Evolutionary conservation across 352 stramenopile species (phyloP).

Genomic region (Phytophthora fragariae): DNA sequence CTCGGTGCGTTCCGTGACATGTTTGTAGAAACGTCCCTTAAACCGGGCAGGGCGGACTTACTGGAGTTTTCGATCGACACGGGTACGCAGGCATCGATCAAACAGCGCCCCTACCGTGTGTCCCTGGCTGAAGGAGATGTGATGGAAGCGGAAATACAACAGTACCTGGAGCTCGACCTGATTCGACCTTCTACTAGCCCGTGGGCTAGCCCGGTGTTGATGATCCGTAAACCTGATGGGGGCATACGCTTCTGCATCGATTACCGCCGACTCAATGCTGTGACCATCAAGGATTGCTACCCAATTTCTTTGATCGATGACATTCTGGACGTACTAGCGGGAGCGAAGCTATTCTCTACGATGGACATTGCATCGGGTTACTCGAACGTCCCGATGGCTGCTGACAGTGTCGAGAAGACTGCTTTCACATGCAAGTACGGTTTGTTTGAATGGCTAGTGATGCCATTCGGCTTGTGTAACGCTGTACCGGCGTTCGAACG

Average conservation of each 20-base stretch:
- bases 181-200: no score
- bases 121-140: no score
- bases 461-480: neutral
- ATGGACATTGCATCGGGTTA: slow-evolving; percentile 5
- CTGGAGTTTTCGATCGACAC: no score
- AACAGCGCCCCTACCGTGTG: no score
- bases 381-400: slow-evolving; percentile 1
- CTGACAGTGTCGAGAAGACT: neutral
- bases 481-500: no score
- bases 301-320: slow-evolving; percentile 19
- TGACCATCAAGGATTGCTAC: slow-evolving; percentile 19
- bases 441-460: neutral
- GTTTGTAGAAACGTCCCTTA: neutral
- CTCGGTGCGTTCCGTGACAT: neutral
- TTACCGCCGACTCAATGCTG: slow-evolving; percentile 10
- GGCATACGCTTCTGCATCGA: slow-evolving; percentile 28
- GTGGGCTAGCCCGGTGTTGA: neutral
- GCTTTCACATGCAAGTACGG: slow-evolving; percentile 14
- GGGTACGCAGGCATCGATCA: no score
- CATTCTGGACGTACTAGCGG: slow-evolving; percentile 10
- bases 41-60: neutral
- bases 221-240: neutral
- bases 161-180: no score
- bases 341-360: slow-evolving; percentile 6
- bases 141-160: no score